Conservation (phyloP, 345 rosid species). For the Nephelium lappaceum region DNA sequence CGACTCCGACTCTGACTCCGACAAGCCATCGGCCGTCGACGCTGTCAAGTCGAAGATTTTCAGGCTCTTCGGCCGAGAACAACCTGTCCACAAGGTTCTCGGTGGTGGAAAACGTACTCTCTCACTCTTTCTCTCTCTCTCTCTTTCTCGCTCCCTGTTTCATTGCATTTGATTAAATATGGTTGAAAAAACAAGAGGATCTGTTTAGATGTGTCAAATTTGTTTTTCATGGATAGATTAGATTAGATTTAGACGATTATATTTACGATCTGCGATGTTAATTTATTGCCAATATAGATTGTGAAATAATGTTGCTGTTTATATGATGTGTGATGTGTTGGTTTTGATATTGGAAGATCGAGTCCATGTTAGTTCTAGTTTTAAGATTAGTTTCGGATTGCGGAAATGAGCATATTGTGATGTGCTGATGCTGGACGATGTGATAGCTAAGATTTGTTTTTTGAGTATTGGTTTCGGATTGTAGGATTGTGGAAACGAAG, state of each 20-base stretch:
- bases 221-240: background rate
- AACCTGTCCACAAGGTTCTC: constrained; percentile 82
- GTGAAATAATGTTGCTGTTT: too few species aligned
- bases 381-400: background rate
- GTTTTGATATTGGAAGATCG: background rate
- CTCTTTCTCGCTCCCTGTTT: background rate
- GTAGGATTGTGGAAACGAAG: background rate
- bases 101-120: constrained; percentile 89
- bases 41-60: constrained; percentile 52
- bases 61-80: constrained; percentile 81
- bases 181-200: background rate
- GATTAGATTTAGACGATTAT: background rate
- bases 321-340: background rate
- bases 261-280: background rate
- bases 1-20: constrained; percentile 63
- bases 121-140: constrained; percentile 19
- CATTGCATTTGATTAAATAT: background rate
- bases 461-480: background rate
- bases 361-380: background rate
- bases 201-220: background rate
- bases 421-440: too few species aligned
- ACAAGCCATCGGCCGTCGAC: constrained; percentile 40
- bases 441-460: too few species aligned
- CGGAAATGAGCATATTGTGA: too few species aligned
- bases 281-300: too few species aligned